phyloP scores from a whole-genome alignment of 2,329 filamentous ascomycete species.

The Venturia carpophila region DNA sequence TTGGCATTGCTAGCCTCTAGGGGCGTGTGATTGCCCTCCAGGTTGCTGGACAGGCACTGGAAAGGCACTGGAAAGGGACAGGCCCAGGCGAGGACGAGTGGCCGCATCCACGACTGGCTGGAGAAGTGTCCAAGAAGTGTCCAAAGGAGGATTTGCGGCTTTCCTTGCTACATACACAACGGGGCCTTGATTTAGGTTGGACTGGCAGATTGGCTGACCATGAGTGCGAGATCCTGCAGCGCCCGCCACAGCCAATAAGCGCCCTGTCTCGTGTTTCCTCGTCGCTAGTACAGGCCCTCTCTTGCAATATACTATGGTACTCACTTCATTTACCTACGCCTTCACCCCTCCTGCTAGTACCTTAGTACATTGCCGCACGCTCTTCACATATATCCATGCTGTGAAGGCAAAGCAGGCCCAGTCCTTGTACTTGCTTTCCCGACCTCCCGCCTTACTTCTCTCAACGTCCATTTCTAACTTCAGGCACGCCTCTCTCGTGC shows the following conservation, averaged over 20 bases:
- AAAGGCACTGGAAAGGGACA: not conserved
- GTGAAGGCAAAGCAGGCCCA: not conserved
- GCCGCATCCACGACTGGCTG: not conserved
- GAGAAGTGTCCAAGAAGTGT: no score
- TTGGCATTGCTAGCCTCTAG: not conserved
- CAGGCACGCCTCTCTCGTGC: not conserved
- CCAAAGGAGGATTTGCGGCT: not conserved
- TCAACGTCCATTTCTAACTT: not conserved
- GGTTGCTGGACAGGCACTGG: not conserved
- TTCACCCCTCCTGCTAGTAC: slow-evolving; percentile 3
- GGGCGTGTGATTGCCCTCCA: not conserved
- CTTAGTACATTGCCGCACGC: not conserved
- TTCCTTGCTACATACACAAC: slow-evolving; percentile 1
- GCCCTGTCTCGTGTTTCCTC: slow-evolving; percentile 2
- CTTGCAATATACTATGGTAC: slow-evolving; percentile 4
- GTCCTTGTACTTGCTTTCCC: not conserved
- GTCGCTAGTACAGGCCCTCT: not conserved
- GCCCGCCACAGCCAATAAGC: not conserved
- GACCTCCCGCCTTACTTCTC: not conserved
- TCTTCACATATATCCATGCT: slow-evolving; percentile 2
- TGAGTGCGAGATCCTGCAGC: not conserved
- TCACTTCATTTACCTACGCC: slow-evolving; percentile 10
- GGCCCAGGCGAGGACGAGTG: not conserved
- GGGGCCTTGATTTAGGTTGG: not conserved
- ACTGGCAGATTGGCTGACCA: not conserved